These are phyloP conservation scores for Saturnispora quitensis DNA, from an alignment of 805 yeast genomes.

Conservation along the genomic window DNA sequence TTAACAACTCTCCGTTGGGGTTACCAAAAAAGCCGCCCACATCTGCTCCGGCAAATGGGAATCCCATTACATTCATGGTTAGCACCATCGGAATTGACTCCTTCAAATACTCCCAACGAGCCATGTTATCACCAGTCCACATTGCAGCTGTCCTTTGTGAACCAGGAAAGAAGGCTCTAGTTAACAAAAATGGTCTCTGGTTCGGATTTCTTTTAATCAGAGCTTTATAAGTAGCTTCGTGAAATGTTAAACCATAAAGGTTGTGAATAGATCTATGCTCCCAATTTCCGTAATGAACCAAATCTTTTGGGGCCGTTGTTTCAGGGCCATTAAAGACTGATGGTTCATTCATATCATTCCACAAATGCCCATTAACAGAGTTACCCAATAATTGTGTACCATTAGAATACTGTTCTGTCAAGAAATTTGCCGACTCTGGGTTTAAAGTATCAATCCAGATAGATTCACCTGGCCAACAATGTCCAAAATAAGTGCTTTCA, in stretches of 20 bases:
- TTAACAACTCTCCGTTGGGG: constrained; percentile 69
- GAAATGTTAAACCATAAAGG: constrained; percentile 68
- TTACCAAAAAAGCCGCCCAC: constrained; percentile 95
- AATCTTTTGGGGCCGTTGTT: constrained; percentile 78
- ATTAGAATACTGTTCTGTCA: constrained; percentile 45
- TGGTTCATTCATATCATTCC: constrained; percentile 99
- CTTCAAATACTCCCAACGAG: constrained; percentile 81
- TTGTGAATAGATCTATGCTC: constrained; percentile 93
- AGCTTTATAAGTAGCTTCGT: constrained; percentile 70
- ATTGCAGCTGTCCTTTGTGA: constrained; percentile 86
- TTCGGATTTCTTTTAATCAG: constrained; percentile 40
- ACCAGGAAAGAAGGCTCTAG: constrained; percentile 84
- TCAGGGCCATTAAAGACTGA: constrained; percentile 94
- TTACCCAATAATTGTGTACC: constrained; percentile 38
- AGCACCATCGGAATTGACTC: constrained; percentile 82
- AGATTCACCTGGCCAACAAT: constrained; percentile 98
- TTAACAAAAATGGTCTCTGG: constrained; percentile 77
- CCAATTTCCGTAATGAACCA: constrained; percentile 66
- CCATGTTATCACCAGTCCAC: constrained; percentile 98
- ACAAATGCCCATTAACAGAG: constrained; percentile 63
- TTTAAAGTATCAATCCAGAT: constrained; percentile 85
- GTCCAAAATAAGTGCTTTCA: constrained; percentile 54
- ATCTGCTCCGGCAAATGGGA: constrained; percentile 93
- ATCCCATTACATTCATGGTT: constrained; percentile 71
- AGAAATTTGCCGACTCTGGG: constrained; percentile 48